Evolutionary conservation across 2,329 filamentous ascomycete genomes (phyloP), one percentile per base, ranked within the genome.

Genomic region (Fusarium circinatum): DNA sequence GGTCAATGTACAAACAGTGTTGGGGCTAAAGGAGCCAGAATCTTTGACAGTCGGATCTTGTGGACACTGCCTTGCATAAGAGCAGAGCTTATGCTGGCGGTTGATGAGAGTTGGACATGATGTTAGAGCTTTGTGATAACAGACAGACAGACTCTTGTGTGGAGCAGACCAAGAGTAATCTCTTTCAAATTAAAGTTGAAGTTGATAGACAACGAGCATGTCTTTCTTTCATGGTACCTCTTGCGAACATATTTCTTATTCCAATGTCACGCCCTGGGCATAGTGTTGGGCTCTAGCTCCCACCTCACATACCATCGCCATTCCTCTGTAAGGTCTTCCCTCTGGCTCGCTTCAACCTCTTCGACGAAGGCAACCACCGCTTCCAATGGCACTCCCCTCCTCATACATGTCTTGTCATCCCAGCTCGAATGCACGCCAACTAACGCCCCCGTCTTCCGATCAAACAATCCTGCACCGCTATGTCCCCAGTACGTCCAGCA

Each of bases 401-500:
- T 80, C 85, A 87, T 87, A 0, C 81, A 83, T 14, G 85, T 88
- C 70, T 84, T 66, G 28, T 88, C 86, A 74, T 89, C 86, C 86
- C 87, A 89, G 34, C 83, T 86, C 8, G 86, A 88, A 80, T 89
- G 87, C 68, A 89, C 67, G 4, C 87, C 87, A 1, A 88, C 78
- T 62, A 89, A 73, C 15, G 32, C 73, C 1, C 85, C 85, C 18
- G 79, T 80, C n/a, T 68, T 75, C 36, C 68, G 60, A 22, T 83
- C 76, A n/a, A 88, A 69, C 22, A 89, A 76, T 3, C 85, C 86
- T 10, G 86, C 87, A 7, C 87, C 86, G 28, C 84, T 87, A 75
- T 89, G 86, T 3, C 87, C 87, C 88, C 87, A 89, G 76, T 89
- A 89, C 4, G 87, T 89, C 87, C 87, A 89, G 64, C 85, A 86